phyloP scores from a whole-genome alignment of 2,329 filamentous ascomycete species.

The Colletotrichum sp. region DNA sequence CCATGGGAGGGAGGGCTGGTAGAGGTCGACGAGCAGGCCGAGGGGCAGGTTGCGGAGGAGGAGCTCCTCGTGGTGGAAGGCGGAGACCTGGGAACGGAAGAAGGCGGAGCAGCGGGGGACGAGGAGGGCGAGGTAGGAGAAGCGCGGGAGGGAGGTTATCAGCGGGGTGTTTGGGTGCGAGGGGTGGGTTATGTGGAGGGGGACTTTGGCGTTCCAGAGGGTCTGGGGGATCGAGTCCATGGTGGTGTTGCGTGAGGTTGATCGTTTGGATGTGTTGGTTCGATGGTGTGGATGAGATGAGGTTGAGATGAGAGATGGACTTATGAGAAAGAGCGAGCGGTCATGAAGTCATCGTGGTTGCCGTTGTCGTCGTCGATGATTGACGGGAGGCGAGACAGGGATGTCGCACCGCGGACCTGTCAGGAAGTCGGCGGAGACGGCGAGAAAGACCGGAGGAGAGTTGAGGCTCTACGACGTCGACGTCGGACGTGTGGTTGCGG shows the following conservation, averaged over 20 bases:
- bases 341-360: neutral
- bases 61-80: constrained; percentile 63
- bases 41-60: constrained; percentile 59
- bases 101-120: constrained; percentile 59
- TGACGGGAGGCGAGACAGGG: neutral
- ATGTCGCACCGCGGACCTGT: neutral
- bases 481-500: neutral
- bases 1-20: constrained; percentile 61
- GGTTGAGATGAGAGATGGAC: neutral
- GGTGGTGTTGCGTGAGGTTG: neutral
- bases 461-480: neutral
- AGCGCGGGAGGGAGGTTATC: constrained; percentile 59
- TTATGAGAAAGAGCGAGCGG: neutral
- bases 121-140: constrained; percentile 64
- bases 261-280: neutral
- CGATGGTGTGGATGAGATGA: neutral
- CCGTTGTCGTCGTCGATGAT: neutral
- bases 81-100: constrained; percentile 60
- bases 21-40: constrained; percentile 61
- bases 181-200: constrained; percentile 59
- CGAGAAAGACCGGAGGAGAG: neutral
- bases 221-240: constrained; percentile 43
- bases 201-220: constrained; percentile 61
- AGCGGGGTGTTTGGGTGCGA: constrained; percentile 53
- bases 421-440: neutral